phyloP scores from a whole-genome alignment of 1,139 yeast species.

The Debaryomyces nepalensis region DNA sequence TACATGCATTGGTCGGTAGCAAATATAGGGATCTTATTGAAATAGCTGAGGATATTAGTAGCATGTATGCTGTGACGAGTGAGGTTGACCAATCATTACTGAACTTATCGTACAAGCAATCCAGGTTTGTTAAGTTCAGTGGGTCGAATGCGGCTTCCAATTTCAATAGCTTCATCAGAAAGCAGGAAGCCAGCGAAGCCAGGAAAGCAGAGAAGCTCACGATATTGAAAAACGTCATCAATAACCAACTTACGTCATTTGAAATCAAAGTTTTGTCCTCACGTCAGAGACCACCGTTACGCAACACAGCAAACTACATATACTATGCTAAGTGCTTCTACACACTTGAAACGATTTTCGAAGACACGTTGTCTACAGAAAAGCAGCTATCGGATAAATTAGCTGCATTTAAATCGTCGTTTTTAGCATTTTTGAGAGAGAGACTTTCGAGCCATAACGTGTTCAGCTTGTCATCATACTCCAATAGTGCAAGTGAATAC shows the following conservation, averaged over 20 bases:
- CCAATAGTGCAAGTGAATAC: conserved; percentile 22
- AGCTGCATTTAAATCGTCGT: conserved; percentile 28
- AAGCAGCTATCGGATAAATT: conserved; percentile 25
- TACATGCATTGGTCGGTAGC: conserved; percentile 63
- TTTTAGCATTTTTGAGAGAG: conserved; percentile 28
- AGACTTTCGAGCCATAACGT: conserved; percentile 32
- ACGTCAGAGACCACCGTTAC: conserved; percentile 6
- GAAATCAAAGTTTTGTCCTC: conserved; percentile 22
- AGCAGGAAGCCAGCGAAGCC: conserved; percentile 21
- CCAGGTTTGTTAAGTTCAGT: conserved; percentile 36
- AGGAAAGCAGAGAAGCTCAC: conserved; percentile 21
- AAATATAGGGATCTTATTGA: conserved; percentile 69
- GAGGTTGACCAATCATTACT: conserved; percentile 34
- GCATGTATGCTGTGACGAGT: conserved; percentile 50
- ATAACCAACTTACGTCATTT: conserved; percentile 31
- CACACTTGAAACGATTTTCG: conserved; percentile 34
- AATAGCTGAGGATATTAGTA: conserved; percentile 69
- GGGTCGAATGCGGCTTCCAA: conserved; percentile 25
- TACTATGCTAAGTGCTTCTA: conserved; percentile 42
- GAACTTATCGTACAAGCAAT: conserved; percentile 37
- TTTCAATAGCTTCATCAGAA: conserved; percentile 27
- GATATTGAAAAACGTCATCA: conserved; percentile 35
- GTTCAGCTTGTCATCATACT: conserved; percentile 14
- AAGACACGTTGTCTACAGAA: conserved; percentile 24
- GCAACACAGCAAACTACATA: conserved; percentile 34